These are phyloP conservation scores for Xylaria venustula DNA, from an alignment of 495 filamentous ascomycete genomes.

Conservation along the genomic window DNA sequence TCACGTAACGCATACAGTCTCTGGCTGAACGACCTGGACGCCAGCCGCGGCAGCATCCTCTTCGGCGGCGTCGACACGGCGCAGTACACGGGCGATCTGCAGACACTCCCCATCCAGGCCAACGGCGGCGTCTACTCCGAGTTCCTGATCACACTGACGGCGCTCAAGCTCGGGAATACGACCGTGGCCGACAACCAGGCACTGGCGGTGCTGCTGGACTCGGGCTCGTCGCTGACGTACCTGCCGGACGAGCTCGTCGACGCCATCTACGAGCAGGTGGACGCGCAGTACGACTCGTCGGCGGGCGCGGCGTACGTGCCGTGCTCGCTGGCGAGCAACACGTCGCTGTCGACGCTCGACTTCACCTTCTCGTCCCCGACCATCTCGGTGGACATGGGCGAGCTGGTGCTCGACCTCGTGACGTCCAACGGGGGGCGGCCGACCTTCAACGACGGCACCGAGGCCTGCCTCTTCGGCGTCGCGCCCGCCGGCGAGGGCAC, in stretches of 20 bases:
- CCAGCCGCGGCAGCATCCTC: slow-evolving; percentile 75
- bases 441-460: slow-evolving; percentile 59
- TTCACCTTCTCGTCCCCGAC: slow-evolving; percentile 67
- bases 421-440: slow-evolving; percentile 46
- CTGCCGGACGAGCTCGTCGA: slow-evolving; percentile 69
- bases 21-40: slow-evolving; percentile 81
- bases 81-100: slow-evolving; percentile 69
- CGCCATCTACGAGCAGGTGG: slow-evolving; percentile 61
- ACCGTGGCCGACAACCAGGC: slow-evolving; percentile 55
- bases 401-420: slow-evolving; percentile 70
- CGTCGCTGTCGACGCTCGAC: slow-evolving; percentile 57
- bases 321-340: slow-evolving; percentile 62
- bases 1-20: slow-evolving; percentile 81
- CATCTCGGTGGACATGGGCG: slow-evolving; percentile 72
- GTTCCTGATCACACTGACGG: slow-evolving; percentile 79
- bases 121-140: slow-evolving; percentile 60
- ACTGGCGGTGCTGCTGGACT: slow-evolving; percentile 78
- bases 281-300: slow-evolving; percentile 58
- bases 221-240: slow-evolving; percentile 87
- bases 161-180: slow-evolving; percentile 39
- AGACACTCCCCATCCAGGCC: slow-evolving; percentile 73
- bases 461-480: slow-evolving; percentile 75
- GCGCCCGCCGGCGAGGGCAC: slow-evolving; percentile 63
- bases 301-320: slow-evolving; percentile 66
- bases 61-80: slow-evolving; percentile 89